Evolutionary conservation across 2,329 filamentous ascomycete species (phyloP), one percentile per base, ranked within the genome.

Genomic region (Penicillium sp.): DNA sequence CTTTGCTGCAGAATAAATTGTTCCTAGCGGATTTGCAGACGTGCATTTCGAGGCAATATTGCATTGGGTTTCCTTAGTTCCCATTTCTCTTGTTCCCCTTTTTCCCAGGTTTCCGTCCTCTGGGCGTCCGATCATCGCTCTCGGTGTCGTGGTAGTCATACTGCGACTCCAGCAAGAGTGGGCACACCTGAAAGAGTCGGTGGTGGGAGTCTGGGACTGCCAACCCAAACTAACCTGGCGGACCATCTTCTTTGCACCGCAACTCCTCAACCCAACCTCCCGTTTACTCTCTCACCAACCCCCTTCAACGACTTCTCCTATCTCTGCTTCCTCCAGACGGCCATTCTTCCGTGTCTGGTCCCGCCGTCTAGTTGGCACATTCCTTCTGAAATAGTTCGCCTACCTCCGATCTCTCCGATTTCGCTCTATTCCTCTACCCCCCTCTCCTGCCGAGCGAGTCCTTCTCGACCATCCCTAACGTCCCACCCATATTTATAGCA

Each of bases 241-340:
- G 34, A 37, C 38, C 48, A 17, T 20, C 42, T 28, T 12, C 60
- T 62, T 58, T 63, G 60, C 64, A 62, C 67, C 65, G 58, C 62
- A 64, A 64, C 60, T 67, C 54, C 63, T 64, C 57, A 64, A 61
- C 61, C 59, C 55, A 58, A 58, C 58, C 56, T 58, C 57, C 41
- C 53, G 54, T 54, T 41, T 50, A 42, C 45, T 54, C 49, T 55
- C 42, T n/a, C 48, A 51, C 50, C 57, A 53, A 31, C 42, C 50
- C 58, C 49, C 49, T 15, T 7, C 14, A n/a, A 25, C 55, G 60
- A 55, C 49, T 47, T 63, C 48, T 54, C 35, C 53, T 50, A 56
- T 55, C 22, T 35, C 37, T n/a, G 14, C 45, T 51, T 47, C 58
- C 58, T 58, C 45, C 42, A 37, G 20, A 38, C 25, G 31, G 22